These are phyloP conservation scores for Ganoderma sp. DNA, from an alignment of 1,284 basidiomycete species.

Conservation along the genomic window DNA sequence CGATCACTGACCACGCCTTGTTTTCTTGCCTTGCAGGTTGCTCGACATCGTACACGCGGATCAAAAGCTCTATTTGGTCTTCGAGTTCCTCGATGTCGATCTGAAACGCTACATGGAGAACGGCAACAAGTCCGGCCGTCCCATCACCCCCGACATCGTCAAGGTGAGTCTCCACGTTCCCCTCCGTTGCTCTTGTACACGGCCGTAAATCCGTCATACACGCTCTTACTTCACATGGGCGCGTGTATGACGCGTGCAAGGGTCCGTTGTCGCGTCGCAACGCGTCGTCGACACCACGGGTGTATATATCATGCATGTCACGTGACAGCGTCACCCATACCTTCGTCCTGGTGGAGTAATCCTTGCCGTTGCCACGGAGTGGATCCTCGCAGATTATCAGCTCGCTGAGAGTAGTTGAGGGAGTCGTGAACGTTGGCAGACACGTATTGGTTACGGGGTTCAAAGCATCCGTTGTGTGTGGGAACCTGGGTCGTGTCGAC, in stretches of 20 bases:
- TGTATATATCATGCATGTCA: conserved; percentile 31
- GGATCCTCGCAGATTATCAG: no score
- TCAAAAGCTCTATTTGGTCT: conserved; percentile 96
- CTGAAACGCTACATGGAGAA: conserved; percentile 97
- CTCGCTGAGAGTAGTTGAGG: no score
- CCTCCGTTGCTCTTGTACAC: conserved; percentile 2
- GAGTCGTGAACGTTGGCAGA: neutral
- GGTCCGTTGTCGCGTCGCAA: conserved; percentile 36
- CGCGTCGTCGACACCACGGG: conserved; percentile 30
- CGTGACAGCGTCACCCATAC: conserved; percentile 35
- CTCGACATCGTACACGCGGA: conserved; percentile 98
- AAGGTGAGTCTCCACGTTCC: conserved; percentile 64
- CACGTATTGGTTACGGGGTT: neutral
- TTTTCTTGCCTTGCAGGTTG: conserved; percentile 60
- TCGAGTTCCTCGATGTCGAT: conserved; percentile 95
- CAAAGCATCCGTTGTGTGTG: neutral
- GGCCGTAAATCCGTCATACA: conserved; percentile 7
- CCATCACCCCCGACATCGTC: conserved; percentile 79
- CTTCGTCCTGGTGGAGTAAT: no score
- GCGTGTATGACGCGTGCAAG: conserved; percentile 38
- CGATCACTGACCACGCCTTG: conserved; percentile 19
- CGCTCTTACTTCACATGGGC: conserved; percentile 14
- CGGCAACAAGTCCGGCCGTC: conserved; percentile 72
- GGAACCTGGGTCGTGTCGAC: neutral
- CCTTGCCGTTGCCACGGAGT: no score